Percentiles rank a stretch among this genome's conserved stretches.
Evolutionary conservation across 192 early-diverging fungal species (phyloP).

Genomic region (Rhizophagus prolifer): DNA sequence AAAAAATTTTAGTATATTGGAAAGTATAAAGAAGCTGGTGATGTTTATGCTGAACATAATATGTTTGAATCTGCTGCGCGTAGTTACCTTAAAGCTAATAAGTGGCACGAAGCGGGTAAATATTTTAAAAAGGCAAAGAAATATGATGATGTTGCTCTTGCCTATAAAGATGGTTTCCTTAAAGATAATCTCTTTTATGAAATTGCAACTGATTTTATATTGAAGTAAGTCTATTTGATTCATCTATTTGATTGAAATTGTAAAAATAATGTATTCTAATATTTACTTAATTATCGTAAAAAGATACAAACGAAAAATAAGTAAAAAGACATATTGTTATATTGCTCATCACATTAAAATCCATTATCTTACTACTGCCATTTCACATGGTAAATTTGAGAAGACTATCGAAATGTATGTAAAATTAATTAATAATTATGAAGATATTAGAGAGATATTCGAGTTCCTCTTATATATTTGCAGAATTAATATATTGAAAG

Average conservation of each 20-base stretch:
- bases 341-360: background rate
- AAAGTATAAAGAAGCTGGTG: conserved; percentile 8
- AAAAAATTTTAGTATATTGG: background rate
- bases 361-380: background rate
- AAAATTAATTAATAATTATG: background rate
- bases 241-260: background rate
- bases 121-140: conserved; percentile 23
- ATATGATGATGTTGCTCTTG: conserved; percentile 6
- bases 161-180: conserved; percentile 9
- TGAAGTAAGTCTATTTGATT: conserved; percentile 1
- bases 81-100: background rate
- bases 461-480: background rate
- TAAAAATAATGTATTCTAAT: background rate
- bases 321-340: background rate
- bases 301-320: conserved; percentile 12
- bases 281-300: background rate
- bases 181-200: background rate
- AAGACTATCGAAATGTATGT: background rate
- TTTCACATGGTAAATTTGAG: background rate
- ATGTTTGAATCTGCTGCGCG: conserved; percentile 10
- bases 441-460: background rate
- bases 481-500: conserved; percentile 8
- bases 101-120: background rate
- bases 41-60: background rate
- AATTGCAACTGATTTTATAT: background rate